Percentiles rank a stretch among this genome's conserved stretches.
Conservation (phyloP, 768 basidiomycete species). For the Boletus rubescentipes region DNA sequence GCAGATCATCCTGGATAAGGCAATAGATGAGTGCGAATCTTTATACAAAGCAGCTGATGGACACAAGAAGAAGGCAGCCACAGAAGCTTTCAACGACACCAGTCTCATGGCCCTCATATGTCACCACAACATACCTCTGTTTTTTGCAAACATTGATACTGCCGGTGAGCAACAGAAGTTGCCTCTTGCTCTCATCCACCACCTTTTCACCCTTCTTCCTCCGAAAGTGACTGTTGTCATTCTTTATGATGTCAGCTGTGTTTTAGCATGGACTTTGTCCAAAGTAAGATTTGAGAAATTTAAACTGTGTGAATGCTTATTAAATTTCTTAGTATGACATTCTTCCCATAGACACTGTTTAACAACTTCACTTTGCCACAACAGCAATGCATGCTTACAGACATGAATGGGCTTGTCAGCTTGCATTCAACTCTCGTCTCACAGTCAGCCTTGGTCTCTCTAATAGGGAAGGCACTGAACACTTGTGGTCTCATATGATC, state of each 20-base stretch:
- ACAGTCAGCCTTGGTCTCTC: too few relatives aligned
- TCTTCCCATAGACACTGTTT: not conserved
- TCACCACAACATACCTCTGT: slow-evolving; percentile 35
- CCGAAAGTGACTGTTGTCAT: too few relatives aligned
- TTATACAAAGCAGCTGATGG: slow-evolving; percentile 16
- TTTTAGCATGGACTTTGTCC: too few relatives aligned
- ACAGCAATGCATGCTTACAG: not conserved
- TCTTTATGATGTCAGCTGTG: too few relatives aligned
- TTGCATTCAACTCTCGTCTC: too few relatives aligned
- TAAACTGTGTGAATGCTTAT: too few relatives aligned
- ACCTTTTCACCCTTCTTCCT: too few relatives aligned
- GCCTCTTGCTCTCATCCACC: too few relatives aligned
- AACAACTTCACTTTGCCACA: not conserved
- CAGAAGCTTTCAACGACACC: slow-evolving; percentile 32
- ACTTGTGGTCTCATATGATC: too few relatives aligned
- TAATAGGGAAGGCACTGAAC: too few relatives aligned
- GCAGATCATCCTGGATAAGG: slow-evolving; percentile 31
- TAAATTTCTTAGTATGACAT: not conserved
- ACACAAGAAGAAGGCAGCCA: slow-evolving; percentile 12
- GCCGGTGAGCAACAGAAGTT: too few relatives aligned
- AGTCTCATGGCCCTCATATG: slow-evolving; percentile 41
- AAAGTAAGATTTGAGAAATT: too few relatives aligned
- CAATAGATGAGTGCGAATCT: slow-evolving; percentile 36
- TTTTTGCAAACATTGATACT: slow-evolving; percentile 31
- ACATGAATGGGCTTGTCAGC: not conserved